A percentile compares a stretch with the other conserved stretches of the same genome.
Conservation (phyloP, 2,329 filamentous ascomycete species). For the Drechslerella coelobrocha region DNA sequence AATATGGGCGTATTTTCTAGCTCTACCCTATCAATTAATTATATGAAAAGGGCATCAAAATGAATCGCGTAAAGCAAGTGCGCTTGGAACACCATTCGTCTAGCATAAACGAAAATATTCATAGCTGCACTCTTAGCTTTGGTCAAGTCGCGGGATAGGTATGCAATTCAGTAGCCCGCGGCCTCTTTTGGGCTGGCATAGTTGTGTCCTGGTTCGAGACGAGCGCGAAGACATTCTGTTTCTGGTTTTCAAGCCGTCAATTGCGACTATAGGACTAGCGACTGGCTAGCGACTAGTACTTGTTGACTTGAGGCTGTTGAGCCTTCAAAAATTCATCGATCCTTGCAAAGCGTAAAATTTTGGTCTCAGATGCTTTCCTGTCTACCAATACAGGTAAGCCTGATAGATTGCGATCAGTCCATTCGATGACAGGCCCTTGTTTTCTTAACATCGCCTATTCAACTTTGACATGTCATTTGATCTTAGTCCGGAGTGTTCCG, state of each 20-base stretch:
- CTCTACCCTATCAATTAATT: neutral
- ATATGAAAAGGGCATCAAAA: neutral
- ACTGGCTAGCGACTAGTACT: neutral
- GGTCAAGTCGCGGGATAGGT: neutral
- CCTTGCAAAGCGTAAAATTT: neutral
- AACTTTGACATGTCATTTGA: constrained; percentile 13
- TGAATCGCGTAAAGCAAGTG: neutral
- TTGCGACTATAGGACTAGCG: constrained; percentile 6
- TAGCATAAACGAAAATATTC: neutral
- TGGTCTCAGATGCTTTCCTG: constrained; percentile 1
- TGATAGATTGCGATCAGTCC: constrained; percentile 10
- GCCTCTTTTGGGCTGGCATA: neutral
- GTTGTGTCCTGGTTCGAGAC: neutral
- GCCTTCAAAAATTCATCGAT: neutral
- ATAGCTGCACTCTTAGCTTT: neutral
- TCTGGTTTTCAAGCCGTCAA: neutral
- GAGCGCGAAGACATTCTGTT: constrained; percentile 10
- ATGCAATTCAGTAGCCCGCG: neutral
- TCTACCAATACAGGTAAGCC: constrained; percentile 6
- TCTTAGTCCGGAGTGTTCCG: constrained; percentile 22
- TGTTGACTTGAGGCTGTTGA: constrained; percentile 4
- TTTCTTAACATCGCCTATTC: neutral
- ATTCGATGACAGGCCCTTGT: constrained; percentile 3
- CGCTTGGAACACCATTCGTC: too few relatives aligned
- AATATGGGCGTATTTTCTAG: neutral